phyloP scores from a whole-genome alignment of 2,329 filamentous ascomycete species.

The Cladosporium sp. region DNA sequence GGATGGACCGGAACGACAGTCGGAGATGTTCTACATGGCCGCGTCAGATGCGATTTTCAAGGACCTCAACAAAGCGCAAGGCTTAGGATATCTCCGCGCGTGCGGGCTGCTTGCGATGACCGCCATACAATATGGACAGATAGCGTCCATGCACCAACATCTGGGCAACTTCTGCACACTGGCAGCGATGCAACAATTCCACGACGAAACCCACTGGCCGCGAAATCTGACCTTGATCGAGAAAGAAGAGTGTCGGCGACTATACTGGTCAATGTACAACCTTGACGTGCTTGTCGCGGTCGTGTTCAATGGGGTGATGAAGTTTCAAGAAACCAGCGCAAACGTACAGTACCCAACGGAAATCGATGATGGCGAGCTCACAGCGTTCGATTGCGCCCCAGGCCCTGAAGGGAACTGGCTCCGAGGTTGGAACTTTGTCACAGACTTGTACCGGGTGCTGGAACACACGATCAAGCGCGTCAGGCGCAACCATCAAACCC shows the following conservation, averaged over 20 bases:
- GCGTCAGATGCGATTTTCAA: conserved; percentile 38
- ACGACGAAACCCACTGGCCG: conserved; percentile 54
- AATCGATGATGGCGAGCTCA: conserved; percentile 39
- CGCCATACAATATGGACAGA: conserved; percentile 50
- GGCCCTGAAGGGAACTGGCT: conserved; percentile 41
- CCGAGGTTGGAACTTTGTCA: conserved; percentile 55
- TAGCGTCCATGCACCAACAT: conserved; percentile 48
- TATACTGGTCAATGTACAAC: conserved; percentile 57
- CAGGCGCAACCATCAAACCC: conserved; percentile 17
- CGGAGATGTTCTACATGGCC: conserved; percentile 44
- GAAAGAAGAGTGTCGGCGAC: conserved; percentile 44
- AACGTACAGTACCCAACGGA: conserved; percentile 48
- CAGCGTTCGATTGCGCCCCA: conserved; percentile 3
- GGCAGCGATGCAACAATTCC: conserved; percentile 46
- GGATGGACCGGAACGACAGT: conserved; percentile 26
- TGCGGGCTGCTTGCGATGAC: conserved; percentile 48
- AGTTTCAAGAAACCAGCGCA: conserved; percentile 43
- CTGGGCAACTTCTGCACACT: conserved; percentile 50
- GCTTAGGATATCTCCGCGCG: conserved; percentile 42
- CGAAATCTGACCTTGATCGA: conserved; percentile 42
- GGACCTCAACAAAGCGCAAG: conserved; percentile 33
- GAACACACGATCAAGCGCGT: conserved; percentile 44
- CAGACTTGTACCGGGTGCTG: conserved; percentile 53
- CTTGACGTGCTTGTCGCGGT: conserved; percentile 53
- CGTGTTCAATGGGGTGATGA: conserved; percentile 48